Evolutionary conservation across 129 eudicot species (phyloP).

Genomic region (Tagetes erecta): DNA sequence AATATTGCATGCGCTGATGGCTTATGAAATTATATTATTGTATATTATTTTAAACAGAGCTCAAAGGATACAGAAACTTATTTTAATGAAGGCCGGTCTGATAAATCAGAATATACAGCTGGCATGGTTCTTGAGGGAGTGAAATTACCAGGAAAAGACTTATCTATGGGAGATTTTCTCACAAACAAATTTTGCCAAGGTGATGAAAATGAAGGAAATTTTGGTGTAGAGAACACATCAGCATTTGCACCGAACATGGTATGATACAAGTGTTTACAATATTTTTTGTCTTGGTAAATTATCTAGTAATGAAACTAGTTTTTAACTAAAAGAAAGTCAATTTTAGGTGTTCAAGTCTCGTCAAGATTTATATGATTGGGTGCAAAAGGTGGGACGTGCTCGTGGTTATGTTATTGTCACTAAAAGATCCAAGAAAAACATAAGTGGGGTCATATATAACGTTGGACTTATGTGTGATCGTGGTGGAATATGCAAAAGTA

Average conservation of each 20-base stretch:
- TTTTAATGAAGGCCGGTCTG: constrained; percentile 42
- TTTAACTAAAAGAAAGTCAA: not conserved
- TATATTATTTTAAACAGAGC: constrained; percentile 34
- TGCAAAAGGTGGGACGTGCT: constrained; percentile 10
- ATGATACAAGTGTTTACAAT: not conserved
- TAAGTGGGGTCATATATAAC: not conserved
- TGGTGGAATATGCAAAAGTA: constrained; percentile 20
- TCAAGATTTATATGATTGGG: constrained; percentile 28
- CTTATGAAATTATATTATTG: not conserved
- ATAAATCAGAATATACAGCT: constrained; percentile 32
- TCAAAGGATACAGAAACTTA: constrained; percentile 57
- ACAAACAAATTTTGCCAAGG: not conserved
- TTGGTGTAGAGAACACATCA: not conserved
- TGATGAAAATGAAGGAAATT: constrained; percentile 2
- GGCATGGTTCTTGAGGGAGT: constrained; percentile 39
- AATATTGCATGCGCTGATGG: not conserved
- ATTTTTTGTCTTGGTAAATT: not conserved
- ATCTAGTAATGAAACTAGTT: not conserved
- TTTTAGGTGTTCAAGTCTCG: constrained; percentile 25
- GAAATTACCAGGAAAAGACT: constrained; percentile 43
- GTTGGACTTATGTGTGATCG: constrained; percentile 24
- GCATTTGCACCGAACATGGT: constrained; percentile 15
- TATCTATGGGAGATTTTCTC: constrained; percentile 10
- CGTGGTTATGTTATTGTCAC: constrained; percentile 24
- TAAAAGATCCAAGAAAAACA: not conserved